Conservation (phyloP, 805 yeast genomes). For the Cyberlindnera suaveolens region DNA sequence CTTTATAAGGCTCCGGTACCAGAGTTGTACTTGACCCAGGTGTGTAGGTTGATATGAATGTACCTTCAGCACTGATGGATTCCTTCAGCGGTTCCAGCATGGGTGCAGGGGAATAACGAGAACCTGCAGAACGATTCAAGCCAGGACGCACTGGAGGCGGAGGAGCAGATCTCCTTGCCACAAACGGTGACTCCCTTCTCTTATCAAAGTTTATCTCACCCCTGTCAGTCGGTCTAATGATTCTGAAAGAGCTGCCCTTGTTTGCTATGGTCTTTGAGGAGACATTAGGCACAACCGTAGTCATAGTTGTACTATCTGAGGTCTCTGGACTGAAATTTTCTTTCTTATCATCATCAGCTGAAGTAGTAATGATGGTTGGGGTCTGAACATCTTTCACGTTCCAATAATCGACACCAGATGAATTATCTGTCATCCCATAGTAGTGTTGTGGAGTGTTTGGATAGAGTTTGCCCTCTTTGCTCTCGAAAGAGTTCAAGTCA, state of each 20-base stretch:
- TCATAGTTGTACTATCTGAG: neutral
- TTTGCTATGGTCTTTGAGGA: slow-evolving; percentile 1
- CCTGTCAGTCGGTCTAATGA: slow-evolving; percentile 55
- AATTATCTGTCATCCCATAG: slow-evolving; percentile 36
- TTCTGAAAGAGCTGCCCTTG: slow-evolving; percentile 47
- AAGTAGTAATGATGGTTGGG: neutral
- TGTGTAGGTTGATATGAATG: slow-evolving; percentile 30
- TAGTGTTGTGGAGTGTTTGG: slow-evolving; percentile 69
- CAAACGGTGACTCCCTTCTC: slow-evolving; percentile 70
- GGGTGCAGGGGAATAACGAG: slow-evolving; percentile 4
- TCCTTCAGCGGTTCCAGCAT: slow-evolving; percentile 20
- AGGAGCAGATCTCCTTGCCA: slow-evolving; percentile 68
- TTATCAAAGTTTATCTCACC: slow-evolving; percentile 79
- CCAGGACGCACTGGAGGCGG: slow-evolving; percentile 46
- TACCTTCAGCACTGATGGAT: slow-evolving; percentile 18
- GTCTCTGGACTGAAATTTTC: neutral
- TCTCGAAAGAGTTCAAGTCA: slow-evolving; percentile 47
- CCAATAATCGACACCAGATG: slow-evolving; percentile 41
- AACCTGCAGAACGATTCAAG: slow-evolving; percentile 1
- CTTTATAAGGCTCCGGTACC: slow-evolving; percentile 36
- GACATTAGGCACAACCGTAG: slow-evolving; percentile 1
- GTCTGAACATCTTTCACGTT: slow-evolving; percentile 38
- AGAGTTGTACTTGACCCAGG: slow-evolving; percentile 38
- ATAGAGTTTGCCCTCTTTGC: slow-evolving; percentile 37
- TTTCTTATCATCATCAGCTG: neutral